Evolutionary conservation across 306 rosid species (phyloP).

Genomic region (Geum urbanum): DNA sequence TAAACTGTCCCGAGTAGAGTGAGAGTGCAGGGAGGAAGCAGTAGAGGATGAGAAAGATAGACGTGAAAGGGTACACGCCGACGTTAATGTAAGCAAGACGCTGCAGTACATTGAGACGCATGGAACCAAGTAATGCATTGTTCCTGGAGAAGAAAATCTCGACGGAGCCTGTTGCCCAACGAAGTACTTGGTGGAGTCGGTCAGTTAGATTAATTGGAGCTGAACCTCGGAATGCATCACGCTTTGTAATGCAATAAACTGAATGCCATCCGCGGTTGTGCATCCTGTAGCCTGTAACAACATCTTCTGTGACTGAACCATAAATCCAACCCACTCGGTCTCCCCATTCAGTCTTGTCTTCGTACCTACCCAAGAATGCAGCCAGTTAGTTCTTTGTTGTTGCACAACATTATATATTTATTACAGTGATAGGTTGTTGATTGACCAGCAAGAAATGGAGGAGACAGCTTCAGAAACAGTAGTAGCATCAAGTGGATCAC

Average conservation of each 20-base stretch:
- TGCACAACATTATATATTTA: too few species aligned
- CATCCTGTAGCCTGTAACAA: slow-evolving; percentile 54
- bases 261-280: slow-evolving; percentile 59
- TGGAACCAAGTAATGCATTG: slow-evolving; percentile 39
- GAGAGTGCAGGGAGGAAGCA: slow-evolving; percentile 63
- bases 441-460: slow-evolving; percentile 76
- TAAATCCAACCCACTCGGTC: slow-evolving; percentile 55
- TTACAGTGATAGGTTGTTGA: background rate
- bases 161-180: slow-evolving; percentile 55
- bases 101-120: slow-evolving; percentile 36
- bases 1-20: slow-evolving; percentile 46
- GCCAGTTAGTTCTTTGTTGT: background rate
- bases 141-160: slow-evolving; percentile 55
- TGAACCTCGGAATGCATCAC: slow-evolving; percentile 52
- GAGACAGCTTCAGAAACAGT: slow-evolving; percentile 82
- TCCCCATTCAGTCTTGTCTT: slow-evolving; percentile 58
- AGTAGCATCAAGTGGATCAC: slow-evolving; percentile 72
- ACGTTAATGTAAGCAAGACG: slow-evolving; percentile 49
- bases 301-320: slow-evolving; percentile 54
- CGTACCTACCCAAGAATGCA: slow-evolving; percentile 29
- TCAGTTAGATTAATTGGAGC: slow-evolving; percentile 58
- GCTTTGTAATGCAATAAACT: slow-evolving; percentile 44
- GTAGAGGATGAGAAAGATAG: slow-evolving; percentile 46
- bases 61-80: slow-evolving; percentile 53
- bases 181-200: slow-evolving; percentile 55